Evolutionary conservation across 2,329 filamentous ascomycete species (phyloP), one percentile per base, ranked within the genome.

Genomic region (Cucurbitaria berberidis): DNA sequence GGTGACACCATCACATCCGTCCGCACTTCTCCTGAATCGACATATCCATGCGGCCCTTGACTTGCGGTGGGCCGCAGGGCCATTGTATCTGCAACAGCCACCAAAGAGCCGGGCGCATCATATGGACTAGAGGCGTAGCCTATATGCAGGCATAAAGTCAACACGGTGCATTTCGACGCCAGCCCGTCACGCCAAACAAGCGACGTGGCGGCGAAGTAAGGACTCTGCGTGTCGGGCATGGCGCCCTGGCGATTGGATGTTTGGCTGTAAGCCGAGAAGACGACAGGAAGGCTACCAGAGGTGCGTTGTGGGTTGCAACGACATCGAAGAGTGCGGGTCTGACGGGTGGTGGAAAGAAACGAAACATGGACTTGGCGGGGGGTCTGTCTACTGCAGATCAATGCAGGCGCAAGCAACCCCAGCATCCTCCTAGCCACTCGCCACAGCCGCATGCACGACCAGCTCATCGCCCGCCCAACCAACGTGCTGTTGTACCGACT

Each of bases 1-100:
- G 43, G 58, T 55, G 21, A 51, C 56, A 57, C 65, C 65, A 72
- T 70, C 67, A 69, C 41, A 48, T 32, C 24, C 24, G 24, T n/a
- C n/a, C 35, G 29, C 38, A 51, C 26, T 26, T 41, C 36, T 53
- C 27, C 43, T 52, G 55, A 55, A 50, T 54, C 27, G 38, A 60
- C 21, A 58, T 54, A 61, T 48, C 54, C 59, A 57, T 61, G 64
- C 55, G 53, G 47, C 21, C 26, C 40, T 51, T 35, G 34, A 39
- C 42, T 48, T 39, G 39, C 49, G 48, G 38, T 21, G 45, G 35
- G 45, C 49, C 48, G 48, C 39, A 57, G 34, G 32, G 53, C 53
- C 30, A 56, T 29, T 29, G 40, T n/a, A 22, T 30, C 35, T 42
- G 18, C 42, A 38, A 55, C 53, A 51, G 44, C 45, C 36, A 19